Evolutionary conservation across 371 early-diverging fungal species (phyloP), one percentile per base, ranked within the genome.

Genomic region (Chytridiales sp.): DNA sequence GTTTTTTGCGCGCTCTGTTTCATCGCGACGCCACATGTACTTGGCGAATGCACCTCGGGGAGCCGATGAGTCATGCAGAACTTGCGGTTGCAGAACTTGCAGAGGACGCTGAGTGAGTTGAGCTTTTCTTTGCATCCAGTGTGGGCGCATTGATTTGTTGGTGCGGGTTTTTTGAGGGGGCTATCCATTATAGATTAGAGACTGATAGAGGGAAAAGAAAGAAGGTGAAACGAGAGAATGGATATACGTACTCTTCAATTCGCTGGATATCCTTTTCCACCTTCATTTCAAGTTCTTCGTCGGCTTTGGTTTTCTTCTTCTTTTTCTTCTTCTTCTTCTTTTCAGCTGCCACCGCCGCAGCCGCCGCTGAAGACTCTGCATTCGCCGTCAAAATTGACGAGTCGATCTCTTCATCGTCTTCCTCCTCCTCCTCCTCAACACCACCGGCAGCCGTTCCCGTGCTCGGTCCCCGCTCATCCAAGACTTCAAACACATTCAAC

Each of bases 1-100:
- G 58, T 11, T 0, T 11, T 36, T 34, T 43, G 41, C 11, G 58
- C 11, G 17, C 11, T 15, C 24, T 46, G 31, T 27, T 57, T 57
- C 35, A 21, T 13, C n/a, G 44, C 35, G 8, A 48, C 32, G 8
- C 35, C 47, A 38, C 58, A 57, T 13, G 8, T 19, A 19, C 17
- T 38, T n/a, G n/a, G n/a, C 22, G 58, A 57, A 43, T 57, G 58
- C 17, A 57, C 35, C 21, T 46, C 58, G 0, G 58, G 47, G 19
- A 21, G 31, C 13, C 58, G 58, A 35, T 57, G 58, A 9, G 47
- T 38, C 58, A 57, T 46, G 46, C 58, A 57, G 36, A 47, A 57
- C 38, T 57, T 57, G 9, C 58, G n/a, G 19, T n/a, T n/a, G n/a
- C n/a, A n/a, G n/a, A n/a, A n/a, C n/a, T n/a, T n/a, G n/a, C n/a